Evolutionary conservation across 1,139 yeast species (phyloP), one percentile per base, ranked within the genome.

Genomic region (Yamadazyma mexicana): DNA sequence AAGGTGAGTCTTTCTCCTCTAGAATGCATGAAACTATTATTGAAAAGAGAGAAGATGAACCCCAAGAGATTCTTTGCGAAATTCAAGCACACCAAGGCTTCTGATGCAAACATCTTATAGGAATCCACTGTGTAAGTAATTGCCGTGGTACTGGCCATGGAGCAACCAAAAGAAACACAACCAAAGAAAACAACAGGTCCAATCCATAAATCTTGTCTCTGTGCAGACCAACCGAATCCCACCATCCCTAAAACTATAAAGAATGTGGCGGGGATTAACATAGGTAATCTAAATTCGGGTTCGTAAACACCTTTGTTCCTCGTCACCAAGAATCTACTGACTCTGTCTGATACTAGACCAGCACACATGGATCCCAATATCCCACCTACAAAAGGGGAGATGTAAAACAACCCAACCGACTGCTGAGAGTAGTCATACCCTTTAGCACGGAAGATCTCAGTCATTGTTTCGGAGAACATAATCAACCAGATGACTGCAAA

Each of bases 401-500:
- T 58, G 53, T 79, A 80, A 31, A 79, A 69, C 31, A 80, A 58
- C n/a, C 86, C 86, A 11, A 79, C 70, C 0, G 76, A 62, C 16
- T 73, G 70, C 34, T 69, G 64, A 8, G 69, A 58, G 54, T 73
- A 79, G 14, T 64, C 58, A 56, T 80, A 80, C 0, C 78, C 78
- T 5, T 54, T 58, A 12, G 57, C 53, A 14, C 66, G 56, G 49
- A 79, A 80, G 22, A 79, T 73, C 11, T 70, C 68, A 3, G 80
- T 65, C 26, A 80, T 70, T 1, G 79, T 70, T 53, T 80, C 84
- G 1, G 83, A 75, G 35, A 80, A 73, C 35, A 79, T 76, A 55
- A 81, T 79, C 38, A 80, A 68, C 83, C 83, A 80, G 16, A 80
- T 81, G 18, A 80, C 82, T 9, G 83, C 78, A 43, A 79, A 65